Evolutionary conservation across 257 asterid genomes (phyloP), one percentile per base, ranked within the genome.

Genomic region (Penstemon newberryi): DNA sequence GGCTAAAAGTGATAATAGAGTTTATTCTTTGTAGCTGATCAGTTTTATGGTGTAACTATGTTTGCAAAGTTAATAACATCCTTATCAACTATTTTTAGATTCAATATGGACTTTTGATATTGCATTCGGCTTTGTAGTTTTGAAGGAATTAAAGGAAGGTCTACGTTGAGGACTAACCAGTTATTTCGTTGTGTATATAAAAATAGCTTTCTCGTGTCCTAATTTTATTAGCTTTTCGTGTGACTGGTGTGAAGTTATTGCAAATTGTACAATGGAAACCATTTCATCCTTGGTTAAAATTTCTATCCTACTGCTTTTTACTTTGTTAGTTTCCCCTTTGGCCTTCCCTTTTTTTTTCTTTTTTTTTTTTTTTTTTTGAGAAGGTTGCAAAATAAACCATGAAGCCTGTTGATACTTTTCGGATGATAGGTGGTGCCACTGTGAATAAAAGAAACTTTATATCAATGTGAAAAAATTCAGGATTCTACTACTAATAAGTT

Each of bases 171-270:
- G 45, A 55, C 33, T 19, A 43, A 36, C 15, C 1, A 43, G 13
- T 7, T 55, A 50, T 60, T 60, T 4, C 13, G 53, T 60, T 12
- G 6, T 37, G 15, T 61, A 33, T n/a, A 7, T 25, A 43, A 57
- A 19, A 33, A 11, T 43, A 8, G 62, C 33, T 51, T 72, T 13
- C 11, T 73, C 49, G 8, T 47, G 47, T 57, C 4, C 46, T 62
- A 62, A 5, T 11, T 4, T 44, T 73, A 3, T 44, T 3, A 39
- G 50, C 42, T 51, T 73, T 3, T 37, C 3, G 4, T 46, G 45
- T 2, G 7, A 12, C 36, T 1, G 13, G 7, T 33, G 50, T 33
- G 11, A 53, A 33, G 52, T 37, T 15, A 15, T 45, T 69, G 46
- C 47, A 41, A 5, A 12, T 36, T 51, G 47, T 69, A 6, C 12